phyloP scores from a whole-genome alignment of 2,329 filamentous ascomycete species.

The Amphichorda felina region DNA sequence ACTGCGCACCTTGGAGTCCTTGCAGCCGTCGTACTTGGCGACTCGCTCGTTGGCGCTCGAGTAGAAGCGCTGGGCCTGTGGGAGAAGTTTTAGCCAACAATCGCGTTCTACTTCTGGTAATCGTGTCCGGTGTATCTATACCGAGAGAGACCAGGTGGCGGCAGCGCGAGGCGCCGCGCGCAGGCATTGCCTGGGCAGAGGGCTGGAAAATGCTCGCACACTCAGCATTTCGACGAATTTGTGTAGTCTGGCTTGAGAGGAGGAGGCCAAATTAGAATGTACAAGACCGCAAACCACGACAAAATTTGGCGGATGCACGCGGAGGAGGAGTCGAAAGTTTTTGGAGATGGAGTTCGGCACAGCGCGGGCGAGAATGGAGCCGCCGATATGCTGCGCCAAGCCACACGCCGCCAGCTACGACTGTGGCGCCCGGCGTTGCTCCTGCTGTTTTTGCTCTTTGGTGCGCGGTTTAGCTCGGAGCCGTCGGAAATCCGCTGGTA shows the following conservation, averaged over 20 bases:
- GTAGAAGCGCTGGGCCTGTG: conserved; percentile 48
- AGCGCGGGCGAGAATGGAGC: conserved; percentile 1
- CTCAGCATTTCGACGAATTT: conserved; percentile 59
- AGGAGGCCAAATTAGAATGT: conserved; percentile 1
- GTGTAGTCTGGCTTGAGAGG: not conserved
- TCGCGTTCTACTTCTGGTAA: too few relatives aligned
- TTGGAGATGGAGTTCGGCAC: not conserved
- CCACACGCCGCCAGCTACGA: not conserved
- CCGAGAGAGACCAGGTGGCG: conserved; percentile 24
- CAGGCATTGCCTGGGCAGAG: conserved; percentile 68
- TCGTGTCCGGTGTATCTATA: conserved; percentile 12
- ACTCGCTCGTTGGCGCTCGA: conserved; percentile 57
- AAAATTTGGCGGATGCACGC: not conserved
- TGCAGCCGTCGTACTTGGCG: conserved; percentile 86
- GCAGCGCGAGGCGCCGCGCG: conserved; percentile 51
- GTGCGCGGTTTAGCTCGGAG: conserved; percentile 14
- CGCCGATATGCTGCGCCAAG: conserved; percentile 2
- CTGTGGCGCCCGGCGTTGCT: not conserved
- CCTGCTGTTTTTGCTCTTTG: not conserved
- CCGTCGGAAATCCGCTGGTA: conserved; percentile 12
- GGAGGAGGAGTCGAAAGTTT: not conserved
- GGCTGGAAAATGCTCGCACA: conserved; percentile 64
- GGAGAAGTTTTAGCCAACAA: conserved; percentile 3
- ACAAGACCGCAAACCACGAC: conserved; percentile 1
- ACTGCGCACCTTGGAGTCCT: conserved; percentile 69